Conservation (phyloP, 441 rosid genomes). For the Aleurites moluccanus region DNA sequence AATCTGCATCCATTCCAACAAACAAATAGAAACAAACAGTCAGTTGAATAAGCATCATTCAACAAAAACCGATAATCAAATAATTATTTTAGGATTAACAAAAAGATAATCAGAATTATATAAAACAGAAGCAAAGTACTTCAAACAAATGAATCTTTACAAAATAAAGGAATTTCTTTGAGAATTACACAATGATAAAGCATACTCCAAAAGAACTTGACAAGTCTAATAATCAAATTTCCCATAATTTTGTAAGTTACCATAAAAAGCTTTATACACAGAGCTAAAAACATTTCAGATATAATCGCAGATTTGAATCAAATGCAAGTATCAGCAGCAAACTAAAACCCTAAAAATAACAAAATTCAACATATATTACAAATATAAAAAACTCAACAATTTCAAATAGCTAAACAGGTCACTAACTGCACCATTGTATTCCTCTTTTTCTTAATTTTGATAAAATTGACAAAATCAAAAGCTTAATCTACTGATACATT, state of each 20-base stretch:
- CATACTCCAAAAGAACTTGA: not conserved
- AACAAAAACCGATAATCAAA: not conserved
- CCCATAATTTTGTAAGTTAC: too few species aligned
- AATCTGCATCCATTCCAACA: constrained; percentile 60
- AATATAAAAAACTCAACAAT: not conserved
- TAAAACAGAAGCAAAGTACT: not conserved
- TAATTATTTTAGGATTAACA: not conserved
- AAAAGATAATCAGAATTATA: not conserved
- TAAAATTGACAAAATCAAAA: not conserved
- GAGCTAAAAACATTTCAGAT: not conserved
- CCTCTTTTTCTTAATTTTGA: not conserved
- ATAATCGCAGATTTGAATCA: not conserved
- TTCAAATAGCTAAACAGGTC: not conserved
- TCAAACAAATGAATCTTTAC: too few species aligned
- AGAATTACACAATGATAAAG: not conserved
- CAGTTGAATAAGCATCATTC: constrained; percentile 8
- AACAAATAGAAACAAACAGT: constrained; percentile 18
- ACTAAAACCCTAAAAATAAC: not conserved
- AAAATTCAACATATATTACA: not conserved
- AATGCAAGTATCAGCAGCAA: not conserved
- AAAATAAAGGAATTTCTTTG: not conserved
- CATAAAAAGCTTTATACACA: too few species aligned
- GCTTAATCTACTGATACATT: not conserved
- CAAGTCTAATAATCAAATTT: not conserved
- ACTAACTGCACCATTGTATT: too few species aligned